Evolutionary conservation across 1,284 basidiomycete species (phyloP).

Genomic region (Veloporphyrellus conicus): DNA sequence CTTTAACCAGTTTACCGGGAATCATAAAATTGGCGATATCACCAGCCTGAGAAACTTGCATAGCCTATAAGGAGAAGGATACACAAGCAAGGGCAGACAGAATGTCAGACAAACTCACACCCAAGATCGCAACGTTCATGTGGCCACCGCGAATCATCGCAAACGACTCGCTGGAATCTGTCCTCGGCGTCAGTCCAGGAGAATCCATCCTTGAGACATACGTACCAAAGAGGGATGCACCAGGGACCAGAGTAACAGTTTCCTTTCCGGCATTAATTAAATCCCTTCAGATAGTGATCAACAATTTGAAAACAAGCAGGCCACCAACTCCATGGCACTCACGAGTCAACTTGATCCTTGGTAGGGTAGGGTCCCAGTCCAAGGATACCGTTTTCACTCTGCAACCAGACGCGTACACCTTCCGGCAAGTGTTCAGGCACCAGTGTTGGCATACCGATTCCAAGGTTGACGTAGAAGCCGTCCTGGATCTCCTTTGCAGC

Average conservation of each 20-base stretch:
- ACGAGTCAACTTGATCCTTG: constrained; percentile 84
- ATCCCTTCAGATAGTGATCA: constrained; percentile 49
- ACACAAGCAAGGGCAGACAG: neutral
- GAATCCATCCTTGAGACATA: neutral
- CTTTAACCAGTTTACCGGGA: constrained; percentile 87
- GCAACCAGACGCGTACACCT: constrained; percentile 84
- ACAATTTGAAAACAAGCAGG: neutral
- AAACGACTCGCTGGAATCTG: constrained; percentile 84
- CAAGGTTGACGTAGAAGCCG: constrained; percentile 79
- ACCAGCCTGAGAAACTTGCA: constrained; percentile 90
- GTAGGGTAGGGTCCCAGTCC: constrained; percentile 96
- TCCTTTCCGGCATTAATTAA: constrained; percentile 96
- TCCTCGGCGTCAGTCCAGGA: constrained; percentile 1
- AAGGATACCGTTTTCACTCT: constrained; percentile 93
- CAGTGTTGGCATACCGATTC: constrained; percentile 91
- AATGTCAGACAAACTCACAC: constrained; percentile 41
- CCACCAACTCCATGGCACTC: constrained; percentile 30
- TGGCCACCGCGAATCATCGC: constrained; percentile 97
- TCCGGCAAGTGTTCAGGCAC: constrained; percentile 79
- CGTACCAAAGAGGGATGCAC: constrained; percentile 85
- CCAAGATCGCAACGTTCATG: constrained; percentile 87
- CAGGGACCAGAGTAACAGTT: constrained; percentile 88
- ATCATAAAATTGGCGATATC: constrained; percentile 99
- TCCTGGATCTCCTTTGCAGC: constrained; percentile 74
- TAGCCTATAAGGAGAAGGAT: constrained; percentile 52